Base-by-base conservation (phyloP, 108 stramenopile species). In the Skeletonema tropicum region DNA sequence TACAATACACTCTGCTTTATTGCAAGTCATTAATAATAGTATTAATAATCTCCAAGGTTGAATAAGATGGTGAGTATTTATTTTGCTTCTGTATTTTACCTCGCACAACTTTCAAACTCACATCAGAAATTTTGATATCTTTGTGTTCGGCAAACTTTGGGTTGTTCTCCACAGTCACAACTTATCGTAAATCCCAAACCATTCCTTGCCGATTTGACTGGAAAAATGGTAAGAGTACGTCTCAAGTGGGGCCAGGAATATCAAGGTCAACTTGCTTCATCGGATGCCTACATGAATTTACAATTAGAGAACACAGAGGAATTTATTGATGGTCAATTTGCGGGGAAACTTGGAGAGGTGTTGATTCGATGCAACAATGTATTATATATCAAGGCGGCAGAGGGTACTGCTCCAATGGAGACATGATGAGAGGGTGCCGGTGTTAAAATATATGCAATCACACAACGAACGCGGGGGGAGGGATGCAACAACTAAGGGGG, bases 201-300 rank as follows among this genome's bases (percentile, higher is more conserved):
- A 29, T 99, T 99, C 87, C 83, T 99, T 61, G 87, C 87, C 45
- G 95, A 96, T 73, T 81, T 99, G 57, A 92, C 90, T 4, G 99
- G 99, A 5, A 96, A 97, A 72, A 66, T 66, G 6, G 97, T 99
- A 30, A 83, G 88, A 49, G 97, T 99, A 49, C 97, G 97, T 57
- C 93, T 99, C 41, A 99, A 99, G 80, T 99, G 99, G 99, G 99
- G 99, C 13, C 97, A 98, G 93, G 94, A 95, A 82, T 97, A 97
- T 72, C 87, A 92, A 65, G 99, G 99, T 11, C 91, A 86, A 63
- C 91, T 99, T 7, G 72, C 92, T 30, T 90, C 92, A 8, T 84
- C 91, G 13, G 99, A 99, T 83, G 90, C 93, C 19, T 99, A 99
- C 93, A 98, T 99, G 97, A 99, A 99, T 82, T 78, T 99, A 64